Evolutionary conservation across 768 basidiomycete species (phyloP), one percentile per base, ranked within the genome.

Genomic region (Termitomyces titanicus): DNA sequence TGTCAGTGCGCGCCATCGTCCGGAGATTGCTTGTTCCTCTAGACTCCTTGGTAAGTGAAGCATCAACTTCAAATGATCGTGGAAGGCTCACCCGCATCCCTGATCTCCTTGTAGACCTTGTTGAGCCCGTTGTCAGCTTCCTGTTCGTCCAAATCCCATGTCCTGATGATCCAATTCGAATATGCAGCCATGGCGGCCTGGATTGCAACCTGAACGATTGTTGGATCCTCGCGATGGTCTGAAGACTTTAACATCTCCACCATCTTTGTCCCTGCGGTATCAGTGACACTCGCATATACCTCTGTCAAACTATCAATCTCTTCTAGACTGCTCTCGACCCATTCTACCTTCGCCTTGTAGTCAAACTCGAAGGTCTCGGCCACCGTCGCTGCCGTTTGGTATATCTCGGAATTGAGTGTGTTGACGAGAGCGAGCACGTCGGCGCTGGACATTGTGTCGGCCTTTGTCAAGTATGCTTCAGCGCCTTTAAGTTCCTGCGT

Each of bases 141-240:
- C 2, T 75, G 75, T 38, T 76, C 74, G 57, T 79, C 79, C 54
- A 80, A 75, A 58, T 75, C 77, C 79, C 79, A 81, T 1, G 79
- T 75, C 15, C 71, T 72, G 49, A 78, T 70, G 38, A 79, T 77
- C 79, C 79, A 80, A 46, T 78, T 73, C 1, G 74, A 70, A 58
- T 79, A 79, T 7, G 76, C 77, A 18, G 72, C 61, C 70, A 80
- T 72, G 24, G 72, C 74, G 27, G 74, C 70, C 57, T 77, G 76
- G 56, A 81, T 67, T 6, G 77, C 78, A 42, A 79, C 71, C 43
- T 76, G 75, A 24, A 79, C 64, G 34, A 77, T 55, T 24, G 72
- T 70, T 5, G 74, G 70, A 55, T 79, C 76, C 49, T 72, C 65
- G 54, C 69, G 67, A 55, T 77, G 76, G 45, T 73, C 71, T 6